Evolutionary conservation across 176 grass and related monocot species (phyloP).

Genomic region (Saccharum spontaneum): DNA sequence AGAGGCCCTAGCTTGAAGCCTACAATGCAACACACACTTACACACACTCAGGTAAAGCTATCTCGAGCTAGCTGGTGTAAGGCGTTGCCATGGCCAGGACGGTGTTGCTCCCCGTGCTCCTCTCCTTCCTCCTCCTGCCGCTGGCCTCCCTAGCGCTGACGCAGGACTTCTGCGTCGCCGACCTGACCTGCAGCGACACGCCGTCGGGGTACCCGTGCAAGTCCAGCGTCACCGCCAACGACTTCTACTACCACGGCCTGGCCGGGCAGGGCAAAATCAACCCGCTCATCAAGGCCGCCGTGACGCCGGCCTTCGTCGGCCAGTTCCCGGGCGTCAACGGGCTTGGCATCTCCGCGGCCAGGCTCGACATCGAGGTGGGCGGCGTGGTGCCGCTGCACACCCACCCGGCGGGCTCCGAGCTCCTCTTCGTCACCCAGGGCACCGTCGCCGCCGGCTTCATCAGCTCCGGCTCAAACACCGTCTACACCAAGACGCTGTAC

Average conservation of each 20-base stretch:
- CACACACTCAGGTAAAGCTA: neutral
- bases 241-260: slow-evolving; percentile 65
- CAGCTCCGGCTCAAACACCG: slow-evolving; percentile 40
- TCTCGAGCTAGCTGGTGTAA: neutral
- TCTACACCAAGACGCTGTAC: slow-evolving; percentile 53
- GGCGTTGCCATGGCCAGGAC: slow-evolving; percentile 38
- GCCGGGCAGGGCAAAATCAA: slow-evolving; percentile 45
- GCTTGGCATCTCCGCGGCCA: slow-evolving; percentile 70
- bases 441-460: slow-evolving; percentile 62
- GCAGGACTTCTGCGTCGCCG: slow-evolving; percentile 74
- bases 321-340: slow-evolving; percentile 80
- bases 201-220: slow-evolving; percentile 72
- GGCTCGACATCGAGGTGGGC: slow-evolving; percentile 54
- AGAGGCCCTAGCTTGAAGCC: neutral
- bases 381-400: slow-evolving; percentile 79
- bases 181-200: slow-evolving; percentile 56
- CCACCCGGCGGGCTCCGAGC: slow-evolving; percentile 64
- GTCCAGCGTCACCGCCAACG: slow-evolving; percentile 32
- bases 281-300: slow-evolving; percentile 53
- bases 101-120: slow-evolving; percentile 39
- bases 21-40: neutral
- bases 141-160: slow-evolving; percentile 33
- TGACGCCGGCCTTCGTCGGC: slow-evolving; percentile 67
- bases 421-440: slow-evolving; percentile 60
- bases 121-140: slow-evolving; percentile 48